phyloP scores from a whole-genome alignment of 345 rosid species.

The Viola odorata region DNA sequence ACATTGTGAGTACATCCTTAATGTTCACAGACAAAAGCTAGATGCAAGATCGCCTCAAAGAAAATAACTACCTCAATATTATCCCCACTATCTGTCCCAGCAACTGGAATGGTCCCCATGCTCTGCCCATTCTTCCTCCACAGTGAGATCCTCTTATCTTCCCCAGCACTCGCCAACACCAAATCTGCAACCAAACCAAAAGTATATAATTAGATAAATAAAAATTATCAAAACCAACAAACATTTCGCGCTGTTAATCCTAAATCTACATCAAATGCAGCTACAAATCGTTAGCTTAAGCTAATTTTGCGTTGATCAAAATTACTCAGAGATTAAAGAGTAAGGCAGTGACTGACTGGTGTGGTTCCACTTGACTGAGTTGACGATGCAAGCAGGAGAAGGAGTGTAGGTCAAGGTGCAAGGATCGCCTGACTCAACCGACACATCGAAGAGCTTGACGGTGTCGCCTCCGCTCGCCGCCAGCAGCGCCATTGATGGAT shows the following conservation, averaged over 20 bases:
- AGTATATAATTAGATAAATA: background rate
- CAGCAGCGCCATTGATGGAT: slow-evolving; percentile 61
- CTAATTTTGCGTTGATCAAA: no score
- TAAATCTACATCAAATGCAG: background rate
- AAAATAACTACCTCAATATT: slow-evolving; percentile 46
- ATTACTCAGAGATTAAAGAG: background rate
- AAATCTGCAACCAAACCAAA: slow-evolving; percentile 50
- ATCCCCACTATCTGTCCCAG: slow-evolving; percentile 72
- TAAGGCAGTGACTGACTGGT: slow-evolving; percentile 48
- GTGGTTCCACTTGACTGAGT: slow-evolving; percentile 94
- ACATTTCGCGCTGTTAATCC: background rate
- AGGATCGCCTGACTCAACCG: slow-evolving; percentile 70
- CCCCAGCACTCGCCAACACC: slow-evolving; percentile 97
- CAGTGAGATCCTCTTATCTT: slow-evolving; percentile 85
- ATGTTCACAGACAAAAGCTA: background rate
- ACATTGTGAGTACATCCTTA: background rate
- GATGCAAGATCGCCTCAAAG: background rate
- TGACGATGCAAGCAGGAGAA: slow-evolving; percentile 59
- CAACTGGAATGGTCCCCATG: slow-evolving; percentile 71
- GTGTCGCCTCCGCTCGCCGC: slow-evolving; percentile 88
- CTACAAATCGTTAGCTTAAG: background rate
- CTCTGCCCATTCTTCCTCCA: slow-evolving; percentile 80
- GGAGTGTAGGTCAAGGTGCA: slow-evolving; percentile 74
- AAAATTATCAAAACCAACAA: background rate
- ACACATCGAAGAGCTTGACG: slow-evolving; percentile 78